phyloP scores from a whole-genome alignment of 225 moss, liverwort and hornwort genomes.

The Marchantia polymorpha region DNA sequence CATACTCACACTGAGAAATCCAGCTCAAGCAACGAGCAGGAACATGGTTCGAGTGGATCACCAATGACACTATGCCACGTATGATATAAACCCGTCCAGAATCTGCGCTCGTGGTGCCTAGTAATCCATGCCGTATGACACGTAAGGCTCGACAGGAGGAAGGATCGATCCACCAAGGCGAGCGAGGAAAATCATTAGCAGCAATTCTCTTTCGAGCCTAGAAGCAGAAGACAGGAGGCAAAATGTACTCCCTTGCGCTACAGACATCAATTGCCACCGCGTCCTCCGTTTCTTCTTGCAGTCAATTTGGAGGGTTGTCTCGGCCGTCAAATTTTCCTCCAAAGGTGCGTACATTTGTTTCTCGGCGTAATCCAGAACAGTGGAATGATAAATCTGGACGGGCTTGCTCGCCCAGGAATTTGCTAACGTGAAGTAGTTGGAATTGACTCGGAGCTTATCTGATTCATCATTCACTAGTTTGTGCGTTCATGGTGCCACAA shows the following conservation, averaged over 20 bases:
- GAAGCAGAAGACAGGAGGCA: constrained; percentile 3
- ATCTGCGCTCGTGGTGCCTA: too few relatives aligned
- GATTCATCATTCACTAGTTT: neutral
- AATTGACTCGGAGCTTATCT: too few relatives aligned
- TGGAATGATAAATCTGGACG: neutral
- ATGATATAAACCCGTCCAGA: too few relatives aligned
- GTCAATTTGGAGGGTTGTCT: neutral
- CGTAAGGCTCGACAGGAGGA: neutral
- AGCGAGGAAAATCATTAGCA: neutral
- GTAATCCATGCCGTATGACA: neutral
- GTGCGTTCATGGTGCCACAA: too few relatives aligned
- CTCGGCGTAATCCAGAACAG: neutral
- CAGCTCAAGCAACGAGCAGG: too few relatives aligned
- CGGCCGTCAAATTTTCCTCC: neutral
- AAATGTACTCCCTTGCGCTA: neutral
- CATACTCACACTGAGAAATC: too few relatives aligned
- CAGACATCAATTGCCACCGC: neutral
- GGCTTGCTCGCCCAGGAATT: neutral
- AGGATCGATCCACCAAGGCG: neutral
- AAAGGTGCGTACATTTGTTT: neutral
- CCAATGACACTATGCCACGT: too few relatives aligned
- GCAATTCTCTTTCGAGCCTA: neutral
- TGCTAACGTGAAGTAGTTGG: too few relatives aligned
- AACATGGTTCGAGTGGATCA: too few relatives aligned
- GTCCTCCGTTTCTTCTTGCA: neutral